Percentiles rank a stretch among this genome's conserved stretches.
Conservation (phyloP, 164 flowering plant genomes). For the Dillenia turbinata region DNA sequence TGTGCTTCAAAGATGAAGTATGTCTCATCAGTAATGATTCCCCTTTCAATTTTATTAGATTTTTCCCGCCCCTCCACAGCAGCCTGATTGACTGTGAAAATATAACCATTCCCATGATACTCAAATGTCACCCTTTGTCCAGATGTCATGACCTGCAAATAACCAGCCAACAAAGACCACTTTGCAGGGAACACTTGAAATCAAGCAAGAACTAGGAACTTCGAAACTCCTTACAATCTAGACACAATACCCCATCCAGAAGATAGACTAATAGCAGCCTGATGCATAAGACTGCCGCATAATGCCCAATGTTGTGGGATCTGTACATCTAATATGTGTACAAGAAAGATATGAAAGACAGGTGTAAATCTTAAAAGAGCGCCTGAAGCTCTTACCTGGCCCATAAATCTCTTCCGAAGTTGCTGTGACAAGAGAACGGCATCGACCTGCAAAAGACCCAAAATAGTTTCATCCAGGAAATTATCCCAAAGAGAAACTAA, state of each 20-base stretch:
- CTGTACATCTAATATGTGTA: too few relatives aligned
- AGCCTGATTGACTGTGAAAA: conserved; percentile 80
- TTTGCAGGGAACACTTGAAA: too few relatives aligned
- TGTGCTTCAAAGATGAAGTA: conserved; percentile 84
- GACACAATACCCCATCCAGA: too few relatives aligned
- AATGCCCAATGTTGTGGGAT: too few relatives aligned
- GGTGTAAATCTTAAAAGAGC: background rate
- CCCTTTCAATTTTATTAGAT: conserved; percentile 59
- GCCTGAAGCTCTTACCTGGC: conserved; percentile 39
- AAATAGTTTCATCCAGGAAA: background rate
- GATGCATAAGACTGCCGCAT: too few relatives aligned
- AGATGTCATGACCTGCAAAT: conserved; percentile 77
- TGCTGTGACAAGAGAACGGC: conserved; percentile 56
- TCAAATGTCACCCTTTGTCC: conserved; percentile 92
- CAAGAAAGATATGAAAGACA: too few relatives aligned
- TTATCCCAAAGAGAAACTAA: background rate
- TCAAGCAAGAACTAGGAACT: too few relatives aligned
- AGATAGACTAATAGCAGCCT: too few relatives aligned
- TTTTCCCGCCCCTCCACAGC: conserved; percentile 57
- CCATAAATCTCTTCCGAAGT: conserved; percentile 41
- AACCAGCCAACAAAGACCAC: background rate
- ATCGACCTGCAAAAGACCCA: conserved; percentile 42
- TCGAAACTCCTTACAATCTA: too few relatives aligned
- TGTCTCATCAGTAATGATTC: conserved; percentile 72
- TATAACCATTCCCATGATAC: conserved; percentile 71